phyloP scores from a whole-genome alignment of 2,329 filamentous ascomycete genomes.

The Aplosporella prunicola region DNA sequence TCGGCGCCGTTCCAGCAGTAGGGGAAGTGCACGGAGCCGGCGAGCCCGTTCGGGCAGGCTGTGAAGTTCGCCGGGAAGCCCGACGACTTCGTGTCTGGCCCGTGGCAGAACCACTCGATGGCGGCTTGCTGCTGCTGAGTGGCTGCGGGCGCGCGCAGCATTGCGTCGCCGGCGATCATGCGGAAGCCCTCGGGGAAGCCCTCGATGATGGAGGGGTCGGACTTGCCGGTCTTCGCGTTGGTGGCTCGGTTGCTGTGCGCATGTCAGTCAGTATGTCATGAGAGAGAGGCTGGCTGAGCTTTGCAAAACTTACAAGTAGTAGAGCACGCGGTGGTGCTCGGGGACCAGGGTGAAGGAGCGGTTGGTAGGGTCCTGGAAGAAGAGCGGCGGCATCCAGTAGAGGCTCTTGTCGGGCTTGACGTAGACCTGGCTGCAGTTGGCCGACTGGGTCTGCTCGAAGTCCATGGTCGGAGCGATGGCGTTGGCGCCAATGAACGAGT shows the following conservation, averaged over 20 bases:
- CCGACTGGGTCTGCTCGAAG: conserved; percentile 21
- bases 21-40: conserved; percentile 27
- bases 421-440: conserved; percentile 27
- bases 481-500: conserved; percentile 31
- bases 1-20: conserved; percentile 29
- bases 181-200: conserved; percentile 28
- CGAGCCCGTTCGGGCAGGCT: conserved; percentile 27
- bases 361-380: conserved; percentile 28
- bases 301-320: conserved; percentile 19
- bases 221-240: conserved; percentile 23
- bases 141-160: conserved; percentile 21
- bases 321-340: conserved; percentile 26
- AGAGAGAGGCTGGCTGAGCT: neutral
- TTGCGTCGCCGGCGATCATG: conserved; percentile 27
- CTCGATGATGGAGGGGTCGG: conserved; percentile 21
- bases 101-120: conserved; percentile 13
- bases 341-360: conserved; percentile 28
- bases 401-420: conserved; percentile 29
- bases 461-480: conserved; percentile 19
- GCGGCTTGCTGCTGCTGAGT: conserved; percentile 18
- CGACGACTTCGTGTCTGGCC: conserved; percentile 9
- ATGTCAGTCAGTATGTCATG: neutral
- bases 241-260: conserved; percentile 9
- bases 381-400: conserved; percentile 31
- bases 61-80: conserved; percentile 30